phyloP scores from a whole-genome alignment of 192 early-diverging fungal genomes.

The Mortierella antarctica region DNA sequence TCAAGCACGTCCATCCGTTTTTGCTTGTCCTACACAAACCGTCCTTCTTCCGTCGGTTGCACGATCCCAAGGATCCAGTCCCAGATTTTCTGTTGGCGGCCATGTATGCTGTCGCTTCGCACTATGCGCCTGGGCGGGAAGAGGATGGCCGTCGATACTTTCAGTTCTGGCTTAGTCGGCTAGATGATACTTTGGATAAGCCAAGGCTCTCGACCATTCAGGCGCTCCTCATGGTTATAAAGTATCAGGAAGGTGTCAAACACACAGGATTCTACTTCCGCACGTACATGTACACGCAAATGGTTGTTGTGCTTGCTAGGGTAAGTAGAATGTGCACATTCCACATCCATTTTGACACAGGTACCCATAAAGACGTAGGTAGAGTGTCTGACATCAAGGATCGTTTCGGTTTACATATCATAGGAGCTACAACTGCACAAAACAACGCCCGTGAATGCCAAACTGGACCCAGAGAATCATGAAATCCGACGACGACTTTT shows the following conservation, averaged over 20 bases:
- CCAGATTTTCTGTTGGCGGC: slow-evolving; percentile 52
- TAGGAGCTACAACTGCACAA: slow-evolving; percentile 53
- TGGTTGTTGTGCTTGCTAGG: slow-evolving; percentile 52
- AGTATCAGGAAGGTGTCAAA: slow-evolving; percentile 63
- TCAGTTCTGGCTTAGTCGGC: slow-evolving; percentile 39
- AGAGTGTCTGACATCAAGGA: too few relatives aligned
- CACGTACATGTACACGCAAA: slow-evolving; percentile 59
- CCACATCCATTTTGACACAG: background rate
- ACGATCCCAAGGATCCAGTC: slow-evolving; percentile 55
- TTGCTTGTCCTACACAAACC: slow-evolving; percentile 65
- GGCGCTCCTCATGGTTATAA: slow-evolving; percentile 60
- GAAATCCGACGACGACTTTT: slow-evolving; percentile 45
- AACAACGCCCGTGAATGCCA: slow-evolving; percentile 51
- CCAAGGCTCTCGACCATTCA: slow-evolving; percentile 65
- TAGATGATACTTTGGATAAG: slow-evolving; percentile 62
- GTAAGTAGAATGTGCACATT: slow-evolving; percentile 17
- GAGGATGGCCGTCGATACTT: slow-evolving; percentile 48
- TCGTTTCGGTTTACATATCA: slow-evolving; percentile 12
- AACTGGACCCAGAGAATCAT: slow-evolving; percentile 46
- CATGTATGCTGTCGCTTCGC: slow-evolving; percentile 48
- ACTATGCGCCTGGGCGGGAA: slow-evolving; percentile 44
- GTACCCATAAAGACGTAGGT: background rate
- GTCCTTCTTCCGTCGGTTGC: slow-evolving; percentile 59
- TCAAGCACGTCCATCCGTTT: slow-evolving; percentile 66
- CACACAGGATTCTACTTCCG: slow-evolving; percentile 61